A percentile compares a stretch with the other conserved stretches of the same genome.
Evolutionary conservation across 2,329 filamentous ascomycete genomes (phyloP).

Genomic region (Colletotrichum sp.): DNA sequence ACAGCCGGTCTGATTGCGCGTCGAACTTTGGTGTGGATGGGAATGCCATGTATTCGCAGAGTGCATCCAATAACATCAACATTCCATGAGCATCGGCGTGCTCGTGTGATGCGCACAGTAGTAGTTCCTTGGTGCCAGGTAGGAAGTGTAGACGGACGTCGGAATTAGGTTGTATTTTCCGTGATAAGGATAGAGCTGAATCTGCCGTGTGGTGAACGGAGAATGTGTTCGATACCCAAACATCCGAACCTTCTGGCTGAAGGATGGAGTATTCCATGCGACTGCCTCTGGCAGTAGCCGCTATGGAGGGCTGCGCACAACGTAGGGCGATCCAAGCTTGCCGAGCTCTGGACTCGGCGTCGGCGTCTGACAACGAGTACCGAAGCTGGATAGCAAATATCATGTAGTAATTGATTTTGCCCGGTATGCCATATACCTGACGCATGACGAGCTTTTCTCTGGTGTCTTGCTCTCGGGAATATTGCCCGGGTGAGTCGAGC

Average conservation of each 20-base stretch:
- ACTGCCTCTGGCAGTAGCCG: background rate
- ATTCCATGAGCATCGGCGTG: background rate
- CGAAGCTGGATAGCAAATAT: background rate
- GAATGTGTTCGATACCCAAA: background rate
- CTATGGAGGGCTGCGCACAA: conserved; percentile 1
- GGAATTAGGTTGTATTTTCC: background rate
- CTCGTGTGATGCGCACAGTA: background rate
- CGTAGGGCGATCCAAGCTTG: background rate
- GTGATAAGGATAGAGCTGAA: background rate
- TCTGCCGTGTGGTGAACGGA: background rate
- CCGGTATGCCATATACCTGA: background rate
- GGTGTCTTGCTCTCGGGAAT: background rate
- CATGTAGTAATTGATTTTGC: background rate
- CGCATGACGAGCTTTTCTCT: background rate
- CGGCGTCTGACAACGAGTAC: background rate
- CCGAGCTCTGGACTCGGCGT: background rate
- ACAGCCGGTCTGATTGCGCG: background rate
- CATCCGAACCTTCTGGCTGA: background rate
- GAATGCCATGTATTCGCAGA: background rate
- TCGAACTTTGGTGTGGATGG: background rate
- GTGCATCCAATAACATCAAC: background rate
- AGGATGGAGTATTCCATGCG: background rate
- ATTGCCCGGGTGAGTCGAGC: background rate
- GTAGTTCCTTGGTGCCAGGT: background rate
- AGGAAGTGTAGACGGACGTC: background rate